Evolutionary conservation across 2,329 filamentous ascomycete species (phyloP), one percentile per base, ranked within the genome.

Genomic region (Neofusicoccum sp.): DNA sequence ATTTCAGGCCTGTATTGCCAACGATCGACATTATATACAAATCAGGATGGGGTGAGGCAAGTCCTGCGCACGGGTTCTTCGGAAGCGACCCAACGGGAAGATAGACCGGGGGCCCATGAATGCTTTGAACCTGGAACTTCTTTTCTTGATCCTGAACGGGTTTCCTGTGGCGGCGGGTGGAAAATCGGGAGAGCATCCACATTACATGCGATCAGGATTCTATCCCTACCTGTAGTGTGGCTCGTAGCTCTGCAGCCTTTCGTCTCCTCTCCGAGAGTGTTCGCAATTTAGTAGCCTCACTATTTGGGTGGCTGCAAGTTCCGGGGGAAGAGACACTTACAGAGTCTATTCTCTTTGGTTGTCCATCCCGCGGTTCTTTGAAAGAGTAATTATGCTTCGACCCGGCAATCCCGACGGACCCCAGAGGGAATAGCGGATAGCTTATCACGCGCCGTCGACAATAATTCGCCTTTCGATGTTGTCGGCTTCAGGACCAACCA

Each of bases 1-100:
- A 44, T 44, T 16, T 22, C 14, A 4, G 41, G 16, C 22, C 47
- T 16, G n/a, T 34, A 12, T 9, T 29, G 7, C 47, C 28, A 33
- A 34, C 22, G 47, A 12, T 34, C 8, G 8, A 6, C 1, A 5
- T 2, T 33, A 11, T 4, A 34, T 12, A 49, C 47, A 29, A 49
- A 33, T 34, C 11, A 49, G 47, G 11, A 11, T 7, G 28, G 14
- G 29, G 34, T 28, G 47, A 49, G 6, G 47, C 29, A 49, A 6
- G 9, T 49, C 29, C 47, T 33, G 4, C 11, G 47, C 45, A 33
- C 34, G 45, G 45, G 8, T 6, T 49, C 28, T 29, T 49, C 45
- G 45, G 45, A 49, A 49, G 45, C 29, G 45, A 49, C 45, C 45
- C 28, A 49, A 49, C 45, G 28, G 45, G 29, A 49, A 49, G 12